These are phyloP conservation scores for Trichoderma cornu-damae DNA, from an alignment of 2,329 filamentous ascomycete species.

Conservation along the genomic window DNA sequence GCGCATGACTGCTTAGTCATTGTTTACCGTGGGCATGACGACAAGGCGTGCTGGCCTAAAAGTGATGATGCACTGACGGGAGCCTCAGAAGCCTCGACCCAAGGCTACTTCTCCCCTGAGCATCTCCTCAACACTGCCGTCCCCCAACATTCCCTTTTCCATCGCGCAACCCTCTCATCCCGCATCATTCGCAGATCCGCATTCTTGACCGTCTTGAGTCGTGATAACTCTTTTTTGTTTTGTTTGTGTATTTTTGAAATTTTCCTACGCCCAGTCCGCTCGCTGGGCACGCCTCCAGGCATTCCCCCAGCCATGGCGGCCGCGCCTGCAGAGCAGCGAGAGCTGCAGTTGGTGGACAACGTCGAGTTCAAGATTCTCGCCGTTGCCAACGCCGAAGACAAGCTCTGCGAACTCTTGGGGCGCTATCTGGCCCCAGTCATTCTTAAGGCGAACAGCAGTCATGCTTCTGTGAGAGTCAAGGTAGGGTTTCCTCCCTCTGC, in stretches of 20 bases:
- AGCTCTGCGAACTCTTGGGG: constrained; percentile 71
- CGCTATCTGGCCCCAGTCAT: constrained; percentile 77
- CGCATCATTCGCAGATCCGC: background rate
- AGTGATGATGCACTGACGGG: constrained; percentile 13
- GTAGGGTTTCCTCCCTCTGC: constrained; percentile 34
- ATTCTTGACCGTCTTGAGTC: background rate
- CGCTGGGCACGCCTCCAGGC: background rate
- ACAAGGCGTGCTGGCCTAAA: constrained; percentile 11
- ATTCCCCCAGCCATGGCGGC: constrained; percentile 32
- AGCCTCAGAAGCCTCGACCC: constrained; percentile 10
- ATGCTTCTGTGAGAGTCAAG: constrained; percentile 74
- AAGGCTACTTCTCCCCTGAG: background rate
- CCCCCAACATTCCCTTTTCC: background rate
- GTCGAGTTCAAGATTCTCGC: constrained; percentile 77
- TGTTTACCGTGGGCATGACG: constrained; percentile 11
- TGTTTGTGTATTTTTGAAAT: background rate
- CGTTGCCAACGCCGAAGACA: constrained; percentile 75
- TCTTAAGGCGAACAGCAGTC: constrained; percentile 78
- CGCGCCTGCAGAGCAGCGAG: constrained; percentile 55
- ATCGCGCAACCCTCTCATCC: background rate
- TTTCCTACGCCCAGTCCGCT: background rate
- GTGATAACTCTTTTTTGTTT: background rate
- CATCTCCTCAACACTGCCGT: background rate
- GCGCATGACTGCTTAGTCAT: constrained; percentile 12
- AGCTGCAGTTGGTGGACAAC: constrained; percentile 77